A percentile compares a stretch with the other conserved stretches of the same genome.
Conservation (phyloP, 306 rosid species). For the Morella rubra region DNA sequence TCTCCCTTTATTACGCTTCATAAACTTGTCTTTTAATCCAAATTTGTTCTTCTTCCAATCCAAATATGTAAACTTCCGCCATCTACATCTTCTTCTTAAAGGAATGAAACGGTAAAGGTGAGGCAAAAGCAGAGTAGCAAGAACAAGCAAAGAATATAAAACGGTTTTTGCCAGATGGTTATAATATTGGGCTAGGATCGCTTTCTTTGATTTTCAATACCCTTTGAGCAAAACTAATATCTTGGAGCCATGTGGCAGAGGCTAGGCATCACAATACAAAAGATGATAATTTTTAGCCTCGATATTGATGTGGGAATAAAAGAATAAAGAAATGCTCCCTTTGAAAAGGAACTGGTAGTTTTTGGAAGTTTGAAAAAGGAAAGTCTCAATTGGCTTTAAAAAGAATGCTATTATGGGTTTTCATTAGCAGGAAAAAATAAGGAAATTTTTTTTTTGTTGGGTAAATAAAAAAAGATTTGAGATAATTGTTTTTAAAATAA, state of each 20-base stretch:
- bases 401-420: neutral
- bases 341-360: neutral
- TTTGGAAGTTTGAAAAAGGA: neutral
- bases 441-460: too few species aligned
- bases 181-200: neutral
- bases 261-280: too few species aligned
- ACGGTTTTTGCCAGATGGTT: neutral
- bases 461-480: too few species aligned
- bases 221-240: neutral
- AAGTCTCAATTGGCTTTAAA: neutral
- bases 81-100: neutral
- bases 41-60: slow-evolving; percentile 7
- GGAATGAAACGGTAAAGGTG: neutral
- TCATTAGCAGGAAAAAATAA: neutral
- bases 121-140: slow-evolving; percentile 11
- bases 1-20: neutral
- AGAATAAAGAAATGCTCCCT: neutral
- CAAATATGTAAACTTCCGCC: neutral
- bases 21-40: slow-evolving; percentile 24
- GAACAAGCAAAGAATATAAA: slow-evolving; percentile 46
- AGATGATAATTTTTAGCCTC: neutral
- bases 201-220: neutral
- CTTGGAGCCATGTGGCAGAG: neutral
- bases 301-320: neutral
- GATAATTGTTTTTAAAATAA: too few species aligned